Base-by-base conservation (phyloP, 1,284 basidiomycete genomes). In the Apiotrichum gamsii region DNA sequence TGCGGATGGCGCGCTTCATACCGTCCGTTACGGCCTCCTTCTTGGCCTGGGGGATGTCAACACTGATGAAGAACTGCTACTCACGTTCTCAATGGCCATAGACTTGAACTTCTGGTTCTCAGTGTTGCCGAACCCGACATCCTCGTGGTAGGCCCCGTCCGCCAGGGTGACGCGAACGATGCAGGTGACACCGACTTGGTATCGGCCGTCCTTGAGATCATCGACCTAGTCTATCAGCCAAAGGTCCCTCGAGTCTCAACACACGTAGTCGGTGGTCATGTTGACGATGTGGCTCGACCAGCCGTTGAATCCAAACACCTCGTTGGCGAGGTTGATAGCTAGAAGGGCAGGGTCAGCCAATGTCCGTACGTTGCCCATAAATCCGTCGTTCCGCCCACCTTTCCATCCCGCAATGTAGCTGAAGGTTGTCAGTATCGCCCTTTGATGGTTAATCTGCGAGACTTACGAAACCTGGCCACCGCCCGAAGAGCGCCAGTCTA, bases 351-450 rank as follows among this genome's bases (percentile, higher is more conserved):
- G n/a, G n/a, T n/a, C 6, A 30, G 40, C 46, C 14, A 51, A 44
- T 24, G 8, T 16, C 14, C 21, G n/a, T 20, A 29, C 36, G 18
- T 15, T 2, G 15, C 10, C 13, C 5, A n/a, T n/a, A n/a, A n/a
- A n/a, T n/a, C n/a, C n/a, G n/a, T n/a, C n/a, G n/a, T n/a, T n/a
- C n/a, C n/a, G 39, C 62, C 33, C 35, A 73, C 73, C 69, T 74
- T 90, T 93, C 91, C 93, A 97, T 0, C 94, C 95, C 69, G 97
- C 94, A 3, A 90, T 84, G 65, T 98, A 98, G 8, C 88, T 93
- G 45, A 13, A n/a, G n/a, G n/a, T 1, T 13, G n/a, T 51, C 39
- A 54, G 49, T 23, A 5, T n/a, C n/a, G n/a, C n/a, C n/a, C n/a
- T n/a, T n/a, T n/a, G n/a, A n/a, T n/a, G n/a, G n/a, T n/a, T n/a